Conservation (phyloP, 2,329 filamentous ascomycete genomes). For the Arthrobotrys musiformis region DNA sequence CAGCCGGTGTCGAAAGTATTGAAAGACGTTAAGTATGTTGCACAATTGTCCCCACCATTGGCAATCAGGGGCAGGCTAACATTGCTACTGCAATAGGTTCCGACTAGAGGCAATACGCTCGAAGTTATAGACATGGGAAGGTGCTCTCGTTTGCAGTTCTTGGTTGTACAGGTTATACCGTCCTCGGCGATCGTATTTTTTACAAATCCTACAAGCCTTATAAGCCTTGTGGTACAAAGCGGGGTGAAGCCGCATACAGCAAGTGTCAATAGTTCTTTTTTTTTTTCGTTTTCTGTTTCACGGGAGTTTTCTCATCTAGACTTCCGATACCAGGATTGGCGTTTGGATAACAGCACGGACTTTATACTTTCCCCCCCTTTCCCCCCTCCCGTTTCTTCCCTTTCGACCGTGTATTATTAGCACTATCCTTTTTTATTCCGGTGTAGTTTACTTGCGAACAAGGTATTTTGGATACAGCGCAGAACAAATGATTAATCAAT, state of each 20-base stretch:
- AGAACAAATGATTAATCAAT: conserved; percentile 5
- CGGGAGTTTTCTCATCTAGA: conserved; percentile 27
- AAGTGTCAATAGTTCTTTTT: background rate
- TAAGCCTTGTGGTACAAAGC: background rate
- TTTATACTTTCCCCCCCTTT: background rate
- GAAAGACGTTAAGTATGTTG: conserved; percentile 84
- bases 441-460: background rate
- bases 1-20: conserved; percentile 87
- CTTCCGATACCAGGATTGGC: conserved; percentile 13
- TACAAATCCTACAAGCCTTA: background rate
- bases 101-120: conserved; percentile 53
- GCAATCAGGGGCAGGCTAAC: background rate
- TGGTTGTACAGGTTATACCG: conserved; percentile 1
- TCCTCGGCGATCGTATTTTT: background rate
- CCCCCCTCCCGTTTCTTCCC: background rate
- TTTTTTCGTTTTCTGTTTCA: background rate
- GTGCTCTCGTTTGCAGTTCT: background rate
- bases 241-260: background rate
- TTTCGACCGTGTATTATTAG: conserved; percentile 15
- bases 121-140: conserved; percentile 30
- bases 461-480: background rate
- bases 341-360: conserved; percentile 17
- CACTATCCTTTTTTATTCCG: background rate
- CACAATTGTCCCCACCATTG: background rate
- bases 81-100: conserved; percentile 8